These are phyloP conservation scores for Lentinula lateritia DNA, from an alignment of 768 basidiomycete species.

Conservation along the genomic window DNA sequence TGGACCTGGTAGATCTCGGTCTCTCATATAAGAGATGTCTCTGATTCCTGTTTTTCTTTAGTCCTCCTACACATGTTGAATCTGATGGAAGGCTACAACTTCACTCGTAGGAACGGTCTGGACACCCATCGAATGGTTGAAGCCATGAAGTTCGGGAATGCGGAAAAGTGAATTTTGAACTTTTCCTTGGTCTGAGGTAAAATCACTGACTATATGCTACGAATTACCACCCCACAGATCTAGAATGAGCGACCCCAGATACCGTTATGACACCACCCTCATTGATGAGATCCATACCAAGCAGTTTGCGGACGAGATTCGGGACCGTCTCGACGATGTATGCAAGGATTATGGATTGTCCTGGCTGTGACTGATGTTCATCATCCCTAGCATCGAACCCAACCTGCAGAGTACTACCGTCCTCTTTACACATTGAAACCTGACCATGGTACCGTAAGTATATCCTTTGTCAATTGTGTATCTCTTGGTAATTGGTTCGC, in stretches of 20 bases:
- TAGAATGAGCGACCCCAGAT: constrained; percentile 52
- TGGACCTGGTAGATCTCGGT: constrained; percentile 27
- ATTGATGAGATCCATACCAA: constrained; percentile 47
- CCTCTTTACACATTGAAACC: constrained; percentile 54
- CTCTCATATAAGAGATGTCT: background rate
- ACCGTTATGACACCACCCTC: constrained; percentile 29
- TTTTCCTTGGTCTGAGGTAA: background rate
- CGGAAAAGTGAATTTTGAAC: background rate
- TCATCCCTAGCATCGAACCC: constrained; percentile 46
- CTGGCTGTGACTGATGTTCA: no score
- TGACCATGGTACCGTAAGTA: constrained; percentile 62
- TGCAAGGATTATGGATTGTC: constrained; percentile 12
- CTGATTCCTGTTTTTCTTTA: background rate
- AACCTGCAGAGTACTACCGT: constrained; percentile 54
- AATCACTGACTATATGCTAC: no score
- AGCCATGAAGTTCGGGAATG: constrained; percentile 43
- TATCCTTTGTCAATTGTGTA: background rate
- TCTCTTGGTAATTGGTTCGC: background rate
- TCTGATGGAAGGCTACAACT: constrained; percentile 49
- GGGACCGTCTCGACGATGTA: constrained; percentile 56
- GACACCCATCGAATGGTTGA: constrained; percentile 61
- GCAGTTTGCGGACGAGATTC: constrained; percentile 39
- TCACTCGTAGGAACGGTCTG: constrained; percentile 34
- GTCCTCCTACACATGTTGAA: constrained; percentile 65
- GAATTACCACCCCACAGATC: constrained; percentile 31